These are phyloP conservation scores for Quercus engelmannii DNA, from an alignment of 306 rosid species.

Conservation along the genomic window DNA sequence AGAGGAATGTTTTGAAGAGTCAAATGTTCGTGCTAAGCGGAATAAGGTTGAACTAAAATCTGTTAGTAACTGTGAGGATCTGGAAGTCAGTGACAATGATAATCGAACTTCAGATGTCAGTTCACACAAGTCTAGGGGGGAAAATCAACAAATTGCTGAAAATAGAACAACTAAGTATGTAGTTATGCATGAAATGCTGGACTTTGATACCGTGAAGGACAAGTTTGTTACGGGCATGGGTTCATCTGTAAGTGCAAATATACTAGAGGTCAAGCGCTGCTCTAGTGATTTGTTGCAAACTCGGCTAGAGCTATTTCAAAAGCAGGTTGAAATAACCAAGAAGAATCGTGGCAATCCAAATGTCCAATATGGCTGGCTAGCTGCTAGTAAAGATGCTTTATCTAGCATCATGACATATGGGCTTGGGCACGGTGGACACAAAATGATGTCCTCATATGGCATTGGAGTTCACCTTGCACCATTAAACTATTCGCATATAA, in stretches of 20 bases:
- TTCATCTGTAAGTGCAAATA: constrained; percentile 29
- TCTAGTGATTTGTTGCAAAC: constrained; percentile 40
- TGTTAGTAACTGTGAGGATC: constrained; percentile 29
- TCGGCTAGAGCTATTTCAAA: constrained; percentile 62
- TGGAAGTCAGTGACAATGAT: constrained; percentile 55
- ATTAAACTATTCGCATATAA: constrained; percentile 37
- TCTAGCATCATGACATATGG: constrained; percentile 58
- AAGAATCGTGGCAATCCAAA: constrained; percentile 57
- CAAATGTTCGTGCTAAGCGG: constrained; percentile 47
- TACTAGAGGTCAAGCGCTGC: constrained; percentile 53
- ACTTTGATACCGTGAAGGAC: constrained; percentile 48
- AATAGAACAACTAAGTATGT: constrained; percentile 29
- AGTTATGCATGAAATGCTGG: constrained; percentile 30
- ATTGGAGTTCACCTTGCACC: constrained; percentile 71
- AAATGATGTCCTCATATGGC: constrained; percentile 45
- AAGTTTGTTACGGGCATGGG: constrained; percentile 56
- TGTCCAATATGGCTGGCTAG: constrained; percentile 77
- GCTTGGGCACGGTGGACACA: constrained; percentile 54
- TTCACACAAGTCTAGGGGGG: constrained; percentile 33
- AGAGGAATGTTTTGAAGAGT: constrained; percentile 74
- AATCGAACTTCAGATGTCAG: constrained; percentile 29
- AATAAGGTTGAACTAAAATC: constrained; percentile 38
- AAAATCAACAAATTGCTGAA: constrained; percentile 25
- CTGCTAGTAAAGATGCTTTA: constrained; percentile 54
- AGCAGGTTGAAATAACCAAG: constrained; percentile 71